Evolutionary conservation across 257 asterid species (phyloP).

Genomic region (Ballota nigra): DNA sequence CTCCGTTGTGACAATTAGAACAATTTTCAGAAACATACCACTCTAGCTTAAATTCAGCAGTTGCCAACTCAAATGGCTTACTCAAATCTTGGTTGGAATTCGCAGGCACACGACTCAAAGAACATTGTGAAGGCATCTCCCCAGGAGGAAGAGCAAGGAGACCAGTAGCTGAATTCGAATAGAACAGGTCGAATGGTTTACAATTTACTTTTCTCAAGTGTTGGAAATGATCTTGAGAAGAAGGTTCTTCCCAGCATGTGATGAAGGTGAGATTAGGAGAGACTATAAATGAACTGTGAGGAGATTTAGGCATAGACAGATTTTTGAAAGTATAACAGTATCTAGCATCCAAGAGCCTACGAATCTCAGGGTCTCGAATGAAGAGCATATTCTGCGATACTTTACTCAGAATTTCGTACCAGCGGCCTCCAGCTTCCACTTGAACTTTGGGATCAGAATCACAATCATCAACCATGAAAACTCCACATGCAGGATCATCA

Average conservation of each 20-base stretch:
- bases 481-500: conserved; percentile 28
- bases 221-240: not conserved
- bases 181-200: not conserved
- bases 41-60: conserved; percentile 21
- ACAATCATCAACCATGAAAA: conserved; percentile 23
- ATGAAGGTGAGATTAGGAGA: conserved; percentile 25
- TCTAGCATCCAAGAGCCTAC: not conserved
- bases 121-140: not conserved
- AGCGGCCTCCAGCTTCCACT: not conserved
- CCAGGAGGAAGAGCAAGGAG: not conserved
- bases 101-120: conserved; percentile 21
- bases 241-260: not conserved
- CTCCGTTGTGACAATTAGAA: conserved; percentile 23
- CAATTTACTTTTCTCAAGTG: not conserved
- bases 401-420: not conserved
- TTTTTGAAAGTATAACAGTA: conserved; percentile 15
- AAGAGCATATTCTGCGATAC: not conserved
- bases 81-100: not conserved
- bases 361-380: not conserved
- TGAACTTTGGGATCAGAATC: conserved; percentile 19
- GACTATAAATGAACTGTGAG: conserved; percentile 19
- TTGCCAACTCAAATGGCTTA: conserved; percentile 8
- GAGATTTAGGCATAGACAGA: not conserved
- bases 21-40: conserved; percentile 37
- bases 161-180: not conserved